These are phyloP conservation scores for Arxiozyma bovina DNA, from an alignment of 1,139 yeast species.

Conservation along the genomic window DNA sequence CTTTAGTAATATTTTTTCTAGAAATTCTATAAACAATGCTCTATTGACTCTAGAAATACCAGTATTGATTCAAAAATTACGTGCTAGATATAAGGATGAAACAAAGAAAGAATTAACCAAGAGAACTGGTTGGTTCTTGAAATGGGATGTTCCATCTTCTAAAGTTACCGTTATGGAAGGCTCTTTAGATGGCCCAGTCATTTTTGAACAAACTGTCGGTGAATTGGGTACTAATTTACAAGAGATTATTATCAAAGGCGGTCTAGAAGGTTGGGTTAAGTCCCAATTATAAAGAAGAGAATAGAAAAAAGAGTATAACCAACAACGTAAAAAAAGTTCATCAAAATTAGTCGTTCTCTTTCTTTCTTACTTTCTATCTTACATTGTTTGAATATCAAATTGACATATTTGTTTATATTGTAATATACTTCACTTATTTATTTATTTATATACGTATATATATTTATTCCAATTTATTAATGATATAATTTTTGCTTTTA, in stretches of 20 bases:
- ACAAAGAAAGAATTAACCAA: conserved; percentile 62
- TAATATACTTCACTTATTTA: background rate
- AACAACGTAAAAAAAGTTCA: background rate
- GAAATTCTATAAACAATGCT: conserved; percentile 95
- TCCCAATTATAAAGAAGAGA: conserved; percentile 44
- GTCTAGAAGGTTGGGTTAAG: conserved; percentile 96
- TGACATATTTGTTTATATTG: background rate
- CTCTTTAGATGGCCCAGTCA: conserved; percentile 41
- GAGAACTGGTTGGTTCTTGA: conserved; percentile 88
- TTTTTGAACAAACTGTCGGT: conserved; percentile 81
- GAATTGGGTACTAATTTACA: conserved; percentile 92
- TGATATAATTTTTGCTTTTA: background rate
- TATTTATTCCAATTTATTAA: background rate
- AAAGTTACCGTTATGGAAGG: conserved; percentile 68
- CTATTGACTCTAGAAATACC: conserved; percentile 90
- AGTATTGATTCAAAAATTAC: conserved; percentile 62
- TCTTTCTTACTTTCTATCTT: no score
- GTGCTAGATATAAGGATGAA: conserved; percentile 50
- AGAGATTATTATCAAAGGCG: conserved; percentile 94
- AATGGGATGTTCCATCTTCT: conserved; percentile 88
- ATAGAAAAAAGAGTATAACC: background rate
- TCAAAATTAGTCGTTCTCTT: background rate
- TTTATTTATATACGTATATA: no score
- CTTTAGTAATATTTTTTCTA: conserved; percentile 85
- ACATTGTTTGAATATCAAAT: background rate